phyloP scores from a whole-genome alignment of 257 asterid genomes.

The Solanum okadae region DNA sequence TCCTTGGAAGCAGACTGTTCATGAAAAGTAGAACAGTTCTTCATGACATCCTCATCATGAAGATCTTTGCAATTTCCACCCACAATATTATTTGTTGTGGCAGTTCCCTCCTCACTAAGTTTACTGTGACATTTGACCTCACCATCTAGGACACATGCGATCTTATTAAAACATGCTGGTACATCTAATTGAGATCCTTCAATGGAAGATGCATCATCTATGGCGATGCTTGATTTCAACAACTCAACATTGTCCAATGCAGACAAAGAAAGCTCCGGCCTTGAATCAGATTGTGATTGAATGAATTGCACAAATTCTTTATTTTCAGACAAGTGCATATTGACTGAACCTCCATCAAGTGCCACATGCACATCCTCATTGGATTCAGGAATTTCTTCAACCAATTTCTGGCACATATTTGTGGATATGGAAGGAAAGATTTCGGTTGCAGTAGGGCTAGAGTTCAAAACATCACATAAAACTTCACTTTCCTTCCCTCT shows the following conservation, averaged over 20 bases:
- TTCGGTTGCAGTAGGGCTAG: constrained; percentile 23
- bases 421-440: constrained; percentile 2
- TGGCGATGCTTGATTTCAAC: constrained; percentile 4
- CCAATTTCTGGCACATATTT: constrained; percentile 15
- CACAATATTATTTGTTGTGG: not conserved
- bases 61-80: constrained; percentile 6
- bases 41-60: constrained; percentile 9
- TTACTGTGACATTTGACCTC: constrained; percentile 1
- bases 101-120: not conserved
- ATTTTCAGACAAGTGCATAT: not conserved
- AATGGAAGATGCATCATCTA: constrained; percentile 21
- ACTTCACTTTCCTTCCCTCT: constrained; percentile 29
- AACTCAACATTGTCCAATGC: constrained; percentile 11
- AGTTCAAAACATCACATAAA: constrained; percentile 19
- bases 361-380: constrained; percentile 9
- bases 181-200: constrained; percentile 18
- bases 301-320: not conserved
- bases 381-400: constrained; percentile 13
- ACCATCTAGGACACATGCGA: constrained; percentile 12
- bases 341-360: constrained; percentile 13
- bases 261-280: constrained; percentile 17
- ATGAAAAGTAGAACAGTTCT: not conserved
- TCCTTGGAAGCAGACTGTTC: constrained; percentile 3
- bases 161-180: constrained; percentile 29
- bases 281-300: not conserved